phyloP scores from a whole-genome alignment of 805 yeast species.

The Barnettozyma sp. region DNA sequence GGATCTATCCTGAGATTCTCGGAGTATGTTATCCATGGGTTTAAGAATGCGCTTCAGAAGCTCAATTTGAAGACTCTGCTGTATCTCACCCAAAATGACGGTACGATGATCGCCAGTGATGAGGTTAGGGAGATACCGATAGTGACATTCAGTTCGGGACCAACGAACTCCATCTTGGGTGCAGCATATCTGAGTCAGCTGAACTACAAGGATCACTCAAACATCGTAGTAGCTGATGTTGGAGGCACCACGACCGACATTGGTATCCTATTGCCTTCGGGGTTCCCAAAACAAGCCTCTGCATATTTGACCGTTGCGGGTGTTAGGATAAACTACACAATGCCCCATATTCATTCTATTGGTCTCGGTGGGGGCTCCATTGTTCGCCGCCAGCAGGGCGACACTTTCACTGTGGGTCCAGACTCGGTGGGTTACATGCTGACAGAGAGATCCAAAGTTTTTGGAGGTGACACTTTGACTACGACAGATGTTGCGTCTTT shows the following conservation, averaged over 20 bases:
- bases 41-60: conserved; percentile 29
- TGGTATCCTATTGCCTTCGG: conserved; percentile 38
- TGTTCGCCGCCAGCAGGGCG: conserved; percentile 28
- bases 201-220: conserved; percentile 20
- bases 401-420: conserved; percentile 35
- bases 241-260: conserved; percentile 49
- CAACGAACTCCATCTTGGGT: conserved; percentile 42
- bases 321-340: conserved; percentile 42
- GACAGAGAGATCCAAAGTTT: conserved; percentile 28
- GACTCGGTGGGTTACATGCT: conserved; percentile 39
- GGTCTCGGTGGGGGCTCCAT: conserved; percentile 48
- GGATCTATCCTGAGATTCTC: conserved; percentile 38
- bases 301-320: conserved; percentile 39
- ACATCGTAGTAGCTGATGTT: conserved; percentile 38
- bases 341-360: conserved; percentile 44
- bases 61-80: conserved; percentile 34
- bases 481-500: conserved; percentile 33
- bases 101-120: conserved; percentile 35
- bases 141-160: conserved; percentile 42
- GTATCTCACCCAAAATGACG: conserved; percentile 41
- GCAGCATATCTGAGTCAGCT: conserved; percentile 35
- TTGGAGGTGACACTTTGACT: conserved; percentile 37
- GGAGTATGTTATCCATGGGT: conserved; percentile 18
- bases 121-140: conserved; percentile 38
- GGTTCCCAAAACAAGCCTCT: conserved; percentile 42